phyloP scores from a whole-genome alignment of 306 rosid genomes.

The Lathyrus aphaca region DNA sequence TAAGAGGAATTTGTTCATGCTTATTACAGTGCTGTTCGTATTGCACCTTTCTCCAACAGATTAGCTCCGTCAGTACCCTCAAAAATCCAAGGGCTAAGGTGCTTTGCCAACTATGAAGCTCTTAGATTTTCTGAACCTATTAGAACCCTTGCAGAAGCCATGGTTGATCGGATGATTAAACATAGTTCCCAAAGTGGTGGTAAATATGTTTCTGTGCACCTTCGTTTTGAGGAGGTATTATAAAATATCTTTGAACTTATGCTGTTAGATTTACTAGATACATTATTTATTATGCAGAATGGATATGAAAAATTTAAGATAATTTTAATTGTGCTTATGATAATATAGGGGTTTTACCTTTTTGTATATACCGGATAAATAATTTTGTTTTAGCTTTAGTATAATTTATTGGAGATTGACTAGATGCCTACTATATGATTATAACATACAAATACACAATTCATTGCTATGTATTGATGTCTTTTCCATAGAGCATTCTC shows the following conservation, averaged over 20 bases:
- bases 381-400: slow-evolving; percentile 16
- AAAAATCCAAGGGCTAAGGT: slow-evolving; percentile 74
- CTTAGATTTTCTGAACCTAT: slow-evolving; percentile 86
- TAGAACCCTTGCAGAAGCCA: slow-evolving; percentile 76
- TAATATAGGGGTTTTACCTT: slow-evolving; percentile 12
- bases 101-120: slow-evolving; percentile 84
- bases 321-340: slow-evolving; percentile 11
- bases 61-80: slow-evolving; percentile 86
- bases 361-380: neutral
- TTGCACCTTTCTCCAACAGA: slow-evolving; percentile 97
- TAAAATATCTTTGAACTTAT: slow-evolving; percentile 32
- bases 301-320: slow-evolving; percentile 18
- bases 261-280: slow-evolving; percentile 19
- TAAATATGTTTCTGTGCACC: slow-evolving; percentile 93
- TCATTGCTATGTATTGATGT: slow-evolving; percentile 19
- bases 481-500: slow-evolving; percentile 9
- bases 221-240: slow-evolving; percentile 93
- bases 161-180: slow-evolving; percentile 88
- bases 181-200: slow-evolving; percentile 79
- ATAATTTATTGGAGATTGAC: slow-evolving; percentile 11
- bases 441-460: slow-evolving; percentile 14
- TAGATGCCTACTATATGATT: slow-evolving; percentile 17
- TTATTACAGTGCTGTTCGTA: slow-evolving; percentile 84
- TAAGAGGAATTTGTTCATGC: slow-evolving; percentile 44
- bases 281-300: slow-evolving; percentile 23